These are phyloP conservation scores for Linum lewisii DNA, from an alignment of 345 rosid species.

Conservation along the genomic window DNA sequence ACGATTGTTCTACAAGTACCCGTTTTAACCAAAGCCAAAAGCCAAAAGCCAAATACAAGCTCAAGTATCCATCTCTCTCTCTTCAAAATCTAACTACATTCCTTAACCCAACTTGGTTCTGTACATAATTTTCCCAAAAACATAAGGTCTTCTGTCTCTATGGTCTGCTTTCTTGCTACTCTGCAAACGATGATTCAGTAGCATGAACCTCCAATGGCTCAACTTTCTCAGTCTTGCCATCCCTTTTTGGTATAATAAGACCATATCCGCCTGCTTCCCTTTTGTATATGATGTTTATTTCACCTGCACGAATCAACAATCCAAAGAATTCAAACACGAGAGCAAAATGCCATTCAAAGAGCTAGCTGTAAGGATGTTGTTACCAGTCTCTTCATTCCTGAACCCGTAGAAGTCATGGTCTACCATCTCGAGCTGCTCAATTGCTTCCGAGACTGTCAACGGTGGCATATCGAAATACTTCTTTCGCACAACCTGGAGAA, in stretches of 20 bases:
- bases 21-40: too few relatives aligned
- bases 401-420: slow-evolving; percentile 87
- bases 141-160: slow-evolving; percentile 1
- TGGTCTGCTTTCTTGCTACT: slow-evolving; percentile 19
- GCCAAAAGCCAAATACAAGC: too few relatives aligned
- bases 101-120: slow-evolving; percentile 8
- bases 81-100: slow-evolving; percentile 6
- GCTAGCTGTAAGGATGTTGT: background rate
- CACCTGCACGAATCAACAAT: slow-evolving; percentile 38
- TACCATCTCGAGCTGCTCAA: slow-evolving; percentile 78
- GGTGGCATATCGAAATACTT: slow-evolving; percentile 93
- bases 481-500: slow-evolving; percentile 76
- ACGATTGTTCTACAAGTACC: too few relatives aligned
- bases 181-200: slow-evolving; percentile 41
- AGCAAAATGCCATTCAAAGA: background rate
- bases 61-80: background rate
- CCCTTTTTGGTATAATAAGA: slow-evolving; percentile 66
- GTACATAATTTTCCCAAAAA: slow-evolving; percentile 10
- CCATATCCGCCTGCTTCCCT: slow-evolving; percentile 88
- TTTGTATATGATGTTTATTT: slow-evolving; percentile 78
- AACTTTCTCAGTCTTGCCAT: slow-evolving; percentile 44
- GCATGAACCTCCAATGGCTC: slow-evolving; percentile 51
- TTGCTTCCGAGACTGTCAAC: slow-evolving; percentile 65
- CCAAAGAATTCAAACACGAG: background rate
- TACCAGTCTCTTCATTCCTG: slow-evolving; percentile 86